Base-by-base conservation (phyloP, 139 green algal genomes). In the Chlamydomonas sp. region DNA sequence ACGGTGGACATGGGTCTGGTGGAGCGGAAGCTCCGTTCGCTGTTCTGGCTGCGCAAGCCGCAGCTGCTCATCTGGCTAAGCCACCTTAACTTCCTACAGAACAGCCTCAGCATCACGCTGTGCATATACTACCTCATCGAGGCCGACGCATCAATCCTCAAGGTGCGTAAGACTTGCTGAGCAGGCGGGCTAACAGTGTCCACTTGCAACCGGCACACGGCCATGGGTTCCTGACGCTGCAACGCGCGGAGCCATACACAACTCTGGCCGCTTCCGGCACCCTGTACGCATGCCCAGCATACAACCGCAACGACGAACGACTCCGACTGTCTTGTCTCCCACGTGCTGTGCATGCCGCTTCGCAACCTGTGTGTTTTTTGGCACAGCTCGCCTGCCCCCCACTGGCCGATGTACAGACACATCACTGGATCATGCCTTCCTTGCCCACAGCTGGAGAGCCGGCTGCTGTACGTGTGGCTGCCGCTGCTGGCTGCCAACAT, bases 401-500 rank as follows among this genome's bases (percentile, higher is more conserved):
- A 49, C 77, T 60, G 60, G 10, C 77, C 62, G n/a, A 31, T 18
- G 5, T 5, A 63, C 4, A 31, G n/a, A 9, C 78, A 7, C 5
- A 8, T 31, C 63, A 62, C 20, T 9, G 1, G 57, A 14, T 3
- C 79, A 64, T 64, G 49, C 66, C 12, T 15, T 17, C 5, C 66
- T 10, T 17, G 4, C 49, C 59, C 2, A 2, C 49, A 86, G 82
- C 8, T 61, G 2, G 59, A 67, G 17, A 5, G 5, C 15, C 83
- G 83, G 83, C 61, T 87, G 83, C 83, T 87, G 72, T 68, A 81
- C 62, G 15, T 87, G 10, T 87, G 83, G 83, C 15, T 87, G 14
- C 83, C 83, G 72, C 83, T 87, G 73, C 83, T 87, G 71, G 72
- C 6, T 62, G 83, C 73, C 83, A 80, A 87, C 72, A n/a, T 87